Evolutionary conservation across 2,329 filamentous ascomycete genomes (phyloP).

Genomic region (Claviceps sp.): DNA sequence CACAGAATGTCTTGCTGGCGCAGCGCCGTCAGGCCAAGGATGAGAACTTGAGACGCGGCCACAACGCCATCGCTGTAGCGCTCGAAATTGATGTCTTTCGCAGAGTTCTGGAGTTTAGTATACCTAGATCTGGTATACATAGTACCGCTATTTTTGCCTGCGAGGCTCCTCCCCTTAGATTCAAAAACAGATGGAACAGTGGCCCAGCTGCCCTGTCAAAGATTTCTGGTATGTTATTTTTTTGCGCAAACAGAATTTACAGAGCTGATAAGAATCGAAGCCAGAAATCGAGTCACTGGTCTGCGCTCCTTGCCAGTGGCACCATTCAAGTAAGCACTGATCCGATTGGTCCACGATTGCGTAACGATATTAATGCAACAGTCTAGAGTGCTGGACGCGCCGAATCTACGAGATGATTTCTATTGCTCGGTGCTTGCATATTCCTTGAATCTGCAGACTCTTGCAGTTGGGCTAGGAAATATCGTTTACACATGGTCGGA

Average conservation of each 20-base stretch:
- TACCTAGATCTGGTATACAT: conserved; percentile 3
- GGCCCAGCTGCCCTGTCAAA: neutral
- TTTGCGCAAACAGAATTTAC: neutral
- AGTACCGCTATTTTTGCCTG: conserved; percentile 9
- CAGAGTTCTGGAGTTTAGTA: conserved; percentile 48
- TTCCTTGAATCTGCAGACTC: conserved; percentile 55
- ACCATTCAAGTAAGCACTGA: conserved; percentile 56
- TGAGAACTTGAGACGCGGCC: conserved; percentile 50
- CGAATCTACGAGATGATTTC: conserved; percentile 82
- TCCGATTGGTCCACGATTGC: neutral
- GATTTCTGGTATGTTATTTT: neutral
- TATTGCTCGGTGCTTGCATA: conserved; percentile 90
- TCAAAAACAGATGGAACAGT: neutral
- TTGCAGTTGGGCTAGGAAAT: conserved; percentile 73
- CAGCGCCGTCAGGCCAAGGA: neutral
- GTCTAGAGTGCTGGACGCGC: conserved; percentile 68
- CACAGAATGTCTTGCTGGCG: neutral
- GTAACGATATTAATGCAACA: neutral
- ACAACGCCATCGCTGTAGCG: conserved; percentile 63
- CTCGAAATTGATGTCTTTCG: conserved; percentile 62
- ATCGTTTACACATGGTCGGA: conserved; percentile 87
- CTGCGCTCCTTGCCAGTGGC: conserved; percentile 46
- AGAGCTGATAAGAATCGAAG: neutral
- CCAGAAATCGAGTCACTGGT: conserved; percentile 2
- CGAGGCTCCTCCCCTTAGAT: neutral